Evolutionary conservation across 148 eudicot genomes (phyloP), one percentile per base, ranked within the genome.

Genomic region (Agrostemma githago): DNA sequence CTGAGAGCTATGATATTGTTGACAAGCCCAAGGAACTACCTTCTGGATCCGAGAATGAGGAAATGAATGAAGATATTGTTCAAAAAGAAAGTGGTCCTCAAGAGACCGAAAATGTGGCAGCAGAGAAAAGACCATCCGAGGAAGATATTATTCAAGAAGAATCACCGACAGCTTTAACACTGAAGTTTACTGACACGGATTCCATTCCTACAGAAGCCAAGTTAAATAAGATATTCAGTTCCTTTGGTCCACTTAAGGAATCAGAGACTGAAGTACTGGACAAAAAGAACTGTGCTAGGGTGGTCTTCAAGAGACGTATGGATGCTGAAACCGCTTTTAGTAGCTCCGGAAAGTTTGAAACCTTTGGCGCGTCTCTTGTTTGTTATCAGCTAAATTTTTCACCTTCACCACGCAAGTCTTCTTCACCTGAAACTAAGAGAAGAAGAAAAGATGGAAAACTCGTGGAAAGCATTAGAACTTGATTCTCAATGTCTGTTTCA

Each of bases 241-340:
- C 76, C 34, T 89, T 79, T 76, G 93, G 97, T 38, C 82, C 90
- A 71, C 64, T 91, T 67, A 68, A 68, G 58, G 90, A 86, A 72
- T 80, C 88, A 16, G 86, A 81, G 62, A 89, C 91, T 43, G 80
- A 85, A 78, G 77, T 90, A 9, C 67, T 85, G 66, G 79, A 75
- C 72, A 89, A 91, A 76, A 81, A 87, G 74, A 83, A 77, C 48
- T 85, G 89, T 58, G 93, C 86, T 21, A 89, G 89, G 69, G 90
- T 91, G 58, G 85, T 89, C 26, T 91, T 91, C 78, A 85, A 80
- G 88, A 86, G 83, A 72, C 78, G 85, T 68, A 16, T 62, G 26
- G 93, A 91, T 82, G 97, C 97, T 74, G 97, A 91, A 78, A 81
- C 83, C 62, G 97, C 93, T 73, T 91, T 89, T 82, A 91, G 90